Evolutionary conservation across 768 basidiomycete genomes (phyloP).

Genomic region (Russula vinacea): DNA sequence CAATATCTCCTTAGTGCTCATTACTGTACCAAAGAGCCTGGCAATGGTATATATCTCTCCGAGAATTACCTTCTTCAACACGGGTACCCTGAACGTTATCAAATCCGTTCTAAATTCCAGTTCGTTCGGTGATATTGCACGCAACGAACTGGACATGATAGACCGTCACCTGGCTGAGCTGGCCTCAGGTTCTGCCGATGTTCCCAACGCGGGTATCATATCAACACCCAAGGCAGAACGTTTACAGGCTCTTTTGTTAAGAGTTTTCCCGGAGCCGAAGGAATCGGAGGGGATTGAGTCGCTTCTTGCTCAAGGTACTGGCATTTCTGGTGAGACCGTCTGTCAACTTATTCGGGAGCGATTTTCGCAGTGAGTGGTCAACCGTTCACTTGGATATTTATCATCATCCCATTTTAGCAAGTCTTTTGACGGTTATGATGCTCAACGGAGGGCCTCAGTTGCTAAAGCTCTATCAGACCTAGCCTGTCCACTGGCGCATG

Average conservation of each 20-base stretch:
- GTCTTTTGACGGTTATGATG: constrained; percentile 13
- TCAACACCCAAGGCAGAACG: neutral
- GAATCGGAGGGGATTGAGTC: constrained; percentile 6
- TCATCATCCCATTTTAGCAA: constrained; percentile 11
- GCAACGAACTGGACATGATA: constrained; percentile 14
- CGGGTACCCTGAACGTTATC: constrained; percentile 31
- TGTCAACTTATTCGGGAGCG: constrained; percentile 16
- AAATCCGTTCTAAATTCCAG: constrained; percentile 17
- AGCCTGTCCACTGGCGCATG: constrained; percentile 22
- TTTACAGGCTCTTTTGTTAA: constrained; percentile 10
- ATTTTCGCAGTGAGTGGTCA: constrained; percentile 13
- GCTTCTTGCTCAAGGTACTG: neutral
- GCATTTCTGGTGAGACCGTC: neutral
- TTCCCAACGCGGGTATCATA: neutral
- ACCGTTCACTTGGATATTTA: neutral
- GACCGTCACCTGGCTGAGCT: constrained; percentile 19
- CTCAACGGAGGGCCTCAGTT: constrained; percentile 12
- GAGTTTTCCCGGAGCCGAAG: constrained; percentile 17
- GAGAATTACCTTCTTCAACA: constrained; percentile 36
- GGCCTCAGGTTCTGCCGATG: constrained; percentile 2
- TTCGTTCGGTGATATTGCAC: constrained; percentile 10
- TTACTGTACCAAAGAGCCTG: constrained; percentile 29
- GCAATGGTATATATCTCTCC: constrained; percentile 36
- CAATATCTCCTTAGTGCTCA: neutral
- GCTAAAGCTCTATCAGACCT: constrained; percentile 20